Evolutionary conservation across 2,329 filamentous ascomycete species (phyloP), one percentile per base, ranked within the genome.

Genomic region (Elsinoe australis): DNA sequence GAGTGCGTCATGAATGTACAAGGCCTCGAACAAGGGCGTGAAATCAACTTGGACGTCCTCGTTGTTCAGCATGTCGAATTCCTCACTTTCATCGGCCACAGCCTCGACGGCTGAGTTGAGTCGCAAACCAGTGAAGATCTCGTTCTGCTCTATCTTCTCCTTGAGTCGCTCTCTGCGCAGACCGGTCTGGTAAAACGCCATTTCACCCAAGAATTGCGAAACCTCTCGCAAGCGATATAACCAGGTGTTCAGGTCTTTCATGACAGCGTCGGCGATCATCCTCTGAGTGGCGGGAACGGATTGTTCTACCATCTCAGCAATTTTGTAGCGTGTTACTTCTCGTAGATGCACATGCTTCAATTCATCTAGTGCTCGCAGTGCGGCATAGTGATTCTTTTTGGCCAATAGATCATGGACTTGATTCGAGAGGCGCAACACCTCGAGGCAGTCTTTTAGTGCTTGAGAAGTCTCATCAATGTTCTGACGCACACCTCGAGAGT

Each of bases 211-310:
- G 54, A 95, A 95, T 57, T 95, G 90, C 1, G 92, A 95, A 14
- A 88, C 94, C 65, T 98, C 92, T 58, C 92, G 82, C 54, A 98
- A 94, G 17, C 87, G 82, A 60, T 85, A 98, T 7, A 98, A 73
- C 92, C 92, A 98, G 0, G 88, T 95, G 61, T 96, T 96, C 49
- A 98, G 69, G 66, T 98, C 92, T 2, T 80, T 85, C 87, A 96
- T 96, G 56, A 98, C 92, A 10, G 89, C 88, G 66, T 96, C 90
- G 3, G 90, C 90, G 49, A 98, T 95, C 44, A 87, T 81, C 59
- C 87, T 88, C 60, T 95, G 88, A 1, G 88, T 95, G 3, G 86
- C 82, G 1, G 92, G 92, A 24, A 96, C 90, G 0, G 90, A 96
- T 57, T 87, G 88, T 64, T 95, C 90, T 55, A 98, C 96, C 71